Conservation (phyloP, 2,329 filamentous ascomycete species). For the Rhexocercosporidium sp. region DNA sequence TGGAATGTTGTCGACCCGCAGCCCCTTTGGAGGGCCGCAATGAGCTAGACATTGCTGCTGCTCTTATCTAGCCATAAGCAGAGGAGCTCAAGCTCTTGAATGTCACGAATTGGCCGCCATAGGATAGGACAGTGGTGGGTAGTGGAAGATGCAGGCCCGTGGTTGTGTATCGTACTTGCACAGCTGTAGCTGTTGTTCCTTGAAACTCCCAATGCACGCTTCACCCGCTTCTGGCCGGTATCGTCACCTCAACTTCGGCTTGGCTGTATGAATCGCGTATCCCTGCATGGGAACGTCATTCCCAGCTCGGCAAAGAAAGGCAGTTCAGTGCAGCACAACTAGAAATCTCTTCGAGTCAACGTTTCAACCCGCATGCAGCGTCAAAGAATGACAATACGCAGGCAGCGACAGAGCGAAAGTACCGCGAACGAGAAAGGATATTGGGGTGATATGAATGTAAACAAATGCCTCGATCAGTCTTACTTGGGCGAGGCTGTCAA, state of each 20-base stretch:
- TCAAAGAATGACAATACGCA: neutral
- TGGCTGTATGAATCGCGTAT: neutral
- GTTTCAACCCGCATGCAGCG: neutral
- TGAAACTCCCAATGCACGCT: neutral
- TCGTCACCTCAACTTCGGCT: neutral
- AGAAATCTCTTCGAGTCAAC: slow-evolving; percentile 7
- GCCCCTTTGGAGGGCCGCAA: slow-evolving; percentile 13
- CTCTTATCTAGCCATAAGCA: neutral
- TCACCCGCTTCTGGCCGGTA: neutral
- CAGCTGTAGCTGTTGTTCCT: neutral
- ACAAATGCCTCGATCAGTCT: slow-evolving; percentile 7
- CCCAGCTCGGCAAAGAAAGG: slow-evolving; percentile 19
- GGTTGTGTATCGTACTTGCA: neutral
- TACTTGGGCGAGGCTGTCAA: neutral
- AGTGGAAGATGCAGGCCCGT: no score
- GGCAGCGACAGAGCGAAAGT: no score
- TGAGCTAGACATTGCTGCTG: slow-evolving; percentile 20
- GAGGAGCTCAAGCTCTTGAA: neutral
- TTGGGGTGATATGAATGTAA: neutral
- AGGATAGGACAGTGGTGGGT: neutral
- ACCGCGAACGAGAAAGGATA: neutral
- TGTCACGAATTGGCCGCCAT: slow-evolving; percentile 1
- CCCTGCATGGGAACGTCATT: slow-evolving; percentile 22
- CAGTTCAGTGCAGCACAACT: neutral
- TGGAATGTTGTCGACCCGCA: slow-evolving; percentile 42